Percentiles rank a stretch among this genome's conserved stretches.
These are phyloP conservation scores for Nissolia schottii DNA, from an alignment of 306 rosid species.

Conservation along the genomic window DNA sequence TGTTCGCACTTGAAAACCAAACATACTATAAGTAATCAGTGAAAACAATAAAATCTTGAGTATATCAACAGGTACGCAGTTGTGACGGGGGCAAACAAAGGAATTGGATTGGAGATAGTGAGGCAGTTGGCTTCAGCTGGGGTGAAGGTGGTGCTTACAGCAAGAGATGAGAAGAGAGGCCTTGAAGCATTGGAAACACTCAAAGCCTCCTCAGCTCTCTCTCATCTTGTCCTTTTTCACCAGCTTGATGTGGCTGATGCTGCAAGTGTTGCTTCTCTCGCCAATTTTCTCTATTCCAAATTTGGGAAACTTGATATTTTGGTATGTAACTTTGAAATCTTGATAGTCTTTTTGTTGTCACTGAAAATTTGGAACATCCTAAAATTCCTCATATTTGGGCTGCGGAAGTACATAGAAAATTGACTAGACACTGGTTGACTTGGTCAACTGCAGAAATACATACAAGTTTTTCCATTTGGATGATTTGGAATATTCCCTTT, in stretches of 20 bases:
- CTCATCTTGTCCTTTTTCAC: slow-evolving; percentile 25
- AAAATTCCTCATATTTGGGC: not conserved
- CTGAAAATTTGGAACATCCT: not conserved
- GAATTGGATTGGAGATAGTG: slow-evolving; percentile 35
- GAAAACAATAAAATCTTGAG: too few species aligned
- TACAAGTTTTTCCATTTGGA: not conserved
- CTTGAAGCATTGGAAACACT: slow-evolving; percentile 27
- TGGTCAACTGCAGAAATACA: not conserved
- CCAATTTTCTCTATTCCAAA: slow-evolving; percentile 22
- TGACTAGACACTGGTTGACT: not conserved
- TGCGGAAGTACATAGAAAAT: too few species aligned
- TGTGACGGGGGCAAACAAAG: slow-evolving; percentile 36
- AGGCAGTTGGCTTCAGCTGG: slow-evolving; percentile 33
- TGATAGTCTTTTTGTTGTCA: not conserved
- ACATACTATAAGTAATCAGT: too few species aligned
- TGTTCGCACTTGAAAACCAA: too few species aligned
- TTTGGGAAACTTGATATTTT: slow-evolving; percentile 45
- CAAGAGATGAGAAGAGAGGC: slow-evolving; percentile 41
- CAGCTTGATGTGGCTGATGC: slow-evolving; percentile 37
- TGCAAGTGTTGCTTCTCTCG: slow-evolving; percentile 32
- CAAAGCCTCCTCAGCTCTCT: not conserved
- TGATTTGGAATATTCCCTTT: not conserved
- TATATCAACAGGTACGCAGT: slow-evolving; percentile 30
- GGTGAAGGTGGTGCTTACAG: slow-evolving; percentile 34
- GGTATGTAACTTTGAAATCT: slow-evolving; percentile 17